Evolutionary conservation across 495 filamentous ascomycete genomes (phyloP).

Genomic region (Penicillium bialowiezense): DNA sequence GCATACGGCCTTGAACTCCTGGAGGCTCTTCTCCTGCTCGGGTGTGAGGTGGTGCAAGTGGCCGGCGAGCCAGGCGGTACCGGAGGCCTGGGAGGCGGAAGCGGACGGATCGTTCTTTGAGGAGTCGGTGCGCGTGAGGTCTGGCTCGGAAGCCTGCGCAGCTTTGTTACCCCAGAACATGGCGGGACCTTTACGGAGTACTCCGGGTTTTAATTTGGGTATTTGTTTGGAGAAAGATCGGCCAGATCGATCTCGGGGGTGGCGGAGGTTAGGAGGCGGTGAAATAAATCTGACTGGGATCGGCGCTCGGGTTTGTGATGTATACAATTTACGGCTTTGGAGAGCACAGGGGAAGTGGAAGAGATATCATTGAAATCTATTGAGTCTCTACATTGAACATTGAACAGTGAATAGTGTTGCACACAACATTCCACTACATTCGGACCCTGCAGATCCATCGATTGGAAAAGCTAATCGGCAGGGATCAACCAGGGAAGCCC

Average conservation of each 20-base stretch:
- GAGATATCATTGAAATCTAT: no score
- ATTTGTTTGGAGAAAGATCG: background rate
- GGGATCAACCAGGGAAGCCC: background rate
- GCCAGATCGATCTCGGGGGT: background rate
- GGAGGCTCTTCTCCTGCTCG: constrained; percentile 62
- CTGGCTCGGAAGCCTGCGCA: constrained; percentile 27
- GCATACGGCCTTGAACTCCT: constrained; percentile 64
- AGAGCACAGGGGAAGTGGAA: no score
- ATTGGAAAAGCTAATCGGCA: constrained; percentile 3
- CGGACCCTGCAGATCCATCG: background rate
- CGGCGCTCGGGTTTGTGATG: background rate
- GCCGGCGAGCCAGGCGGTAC: constrained; percentile 51
- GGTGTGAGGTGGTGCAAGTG: constrained; percentile 71
- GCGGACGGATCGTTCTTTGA: constrained; percentile 42
- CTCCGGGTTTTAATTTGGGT: background rate
- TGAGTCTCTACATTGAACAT: no score
- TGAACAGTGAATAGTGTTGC: no score
- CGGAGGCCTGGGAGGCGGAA: constrained; percentile 39
- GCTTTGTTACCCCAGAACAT: constrained; percentile 39
- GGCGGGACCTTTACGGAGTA: constrained; percentile 9
- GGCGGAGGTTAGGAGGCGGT: constrained; percentile 6
- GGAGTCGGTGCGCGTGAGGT: constrained; percentile 23
- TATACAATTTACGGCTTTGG: no score
- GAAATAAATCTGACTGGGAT: constrained; percentile 1
- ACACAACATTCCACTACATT: no score